These are phyloP conservation scores for Naegleria lovaniensis DNA, from an alignment of 208 protist genomes.

Conservation along the genomic window DNA sequence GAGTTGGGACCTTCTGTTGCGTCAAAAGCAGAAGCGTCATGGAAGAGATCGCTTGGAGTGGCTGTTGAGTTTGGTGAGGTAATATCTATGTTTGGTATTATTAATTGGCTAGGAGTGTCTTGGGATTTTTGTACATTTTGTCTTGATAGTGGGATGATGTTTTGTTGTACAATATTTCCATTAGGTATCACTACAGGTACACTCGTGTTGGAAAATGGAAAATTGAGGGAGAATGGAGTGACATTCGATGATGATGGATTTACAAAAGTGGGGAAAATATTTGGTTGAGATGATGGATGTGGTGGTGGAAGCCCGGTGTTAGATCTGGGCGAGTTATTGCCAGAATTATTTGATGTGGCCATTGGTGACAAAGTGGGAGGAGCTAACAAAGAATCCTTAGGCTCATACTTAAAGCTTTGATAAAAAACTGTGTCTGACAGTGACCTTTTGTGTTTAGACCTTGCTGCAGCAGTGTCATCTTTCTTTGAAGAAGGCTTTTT, in stretches of 20 bases:
- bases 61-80: not conserved
- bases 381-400: not conserved
- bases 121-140: not conserved
- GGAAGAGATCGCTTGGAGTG: not conserved
- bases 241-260: not conserved
- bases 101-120: not conserved
- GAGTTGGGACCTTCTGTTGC: not conserved
- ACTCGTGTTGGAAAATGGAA: not conserved
- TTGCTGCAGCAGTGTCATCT: not conserved
- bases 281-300: not conserved
- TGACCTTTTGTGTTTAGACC: not conserved
- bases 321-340: not conserved
- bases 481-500: not conserved
- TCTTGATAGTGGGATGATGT: not conserved
- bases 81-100: not conserved
- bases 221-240: not conserved
- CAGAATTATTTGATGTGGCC: not conserved
- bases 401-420: not conserved
- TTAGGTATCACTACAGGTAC: not conserved
- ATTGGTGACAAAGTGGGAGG: not conserved
- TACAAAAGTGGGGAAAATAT: not conserved
- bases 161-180: not conserved
- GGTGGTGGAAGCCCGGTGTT: not conserved
- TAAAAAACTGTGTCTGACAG: slow-evolving; percentile 5
- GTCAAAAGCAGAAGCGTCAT: not conserved